A percentile compares a stretch with the other conserved stretches of the same genome.
Evolutionary conservation across 2,329 filamentous ascomycete species (phyloP).

Genomic region (Bimuria novae-zelandiae): DNA sequence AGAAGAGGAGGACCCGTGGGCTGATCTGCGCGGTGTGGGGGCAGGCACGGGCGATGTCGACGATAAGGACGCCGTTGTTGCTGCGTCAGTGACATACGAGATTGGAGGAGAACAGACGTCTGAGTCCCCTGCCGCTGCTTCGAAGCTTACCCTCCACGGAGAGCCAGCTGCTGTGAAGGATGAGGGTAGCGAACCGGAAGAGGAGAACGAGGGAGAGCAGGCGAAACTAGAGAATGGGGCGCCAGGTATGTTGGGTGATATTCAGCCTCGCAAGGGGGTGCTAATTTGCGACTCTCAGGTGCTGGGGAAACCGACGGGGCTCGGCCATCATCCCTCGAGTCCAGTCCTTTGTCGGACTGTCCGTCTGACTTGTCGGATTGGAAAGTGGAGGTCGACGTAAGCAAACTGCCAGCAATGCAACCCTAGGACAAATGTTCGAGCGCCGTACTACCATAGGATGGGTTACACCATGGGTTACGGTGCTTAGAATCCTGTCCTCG

Average conservation of each 20-base stretch:
- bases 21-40: too few species aligned
- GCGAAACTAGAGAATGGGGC: neutral
- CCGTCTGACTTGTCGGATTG: slow-evolving; percentile 25
- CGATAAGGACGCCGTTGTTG: too few species aligned
- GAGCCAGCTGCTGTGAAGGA: neutral
- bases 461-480: too few species aligned
- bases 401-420: too few species aligned
- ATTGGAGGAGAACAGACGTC: too few species aligned
- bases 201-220: neutral
- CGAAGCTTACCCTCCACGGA: neutral
- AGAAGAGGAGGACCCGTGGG: too few species aligned
- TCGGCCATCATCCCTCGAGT: neutral
- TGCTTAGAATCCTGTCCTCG: too few species aligned
- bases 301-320: neutral
- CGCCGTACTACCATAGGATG: too few species aligned
- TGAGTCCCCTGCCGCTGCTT: too few species aligned
- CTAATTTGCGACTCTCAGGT: neutral
- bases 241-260: neutral
- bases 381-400: slow-evolving; percentile 14
- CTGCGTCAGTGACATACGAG: too few species aligned
- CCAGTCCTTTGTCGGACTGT: slow-evolving; percentile 19
- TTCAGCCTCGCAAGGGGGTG: neutral
- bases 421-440: too few species aligned
- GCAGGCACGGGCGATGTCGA: too few species aligned
- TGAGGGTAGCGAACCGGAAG: neutral